Evolutionary conservation across 306 rosid species (phyloP), one percentile per base, ranked within the genome.

Genomic region (Cucumis hystrix): DNA sequence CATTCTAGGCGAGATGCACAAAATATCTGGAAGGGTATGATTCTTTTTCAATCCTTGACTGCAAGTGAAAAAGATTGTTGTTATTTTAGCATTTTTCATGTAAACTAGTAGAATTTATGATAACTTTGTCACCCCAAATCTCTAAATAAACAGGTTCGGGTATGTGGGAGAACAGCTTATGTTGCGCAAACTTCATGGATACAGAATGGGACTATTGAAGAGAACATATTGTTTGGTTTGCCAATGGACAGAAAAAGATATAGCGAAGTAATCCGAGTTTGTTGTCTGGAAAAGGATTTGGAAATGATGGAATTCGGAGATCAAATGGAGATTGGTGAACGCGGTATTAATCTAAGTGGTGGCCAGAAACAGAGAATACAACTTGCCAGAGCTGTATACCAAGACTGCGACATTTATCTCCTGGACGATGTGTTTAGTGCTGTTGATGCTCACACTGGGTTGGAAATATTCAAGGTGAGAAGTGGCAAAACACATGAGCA

Each of bases 161-260:
- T 95, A 77, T 90, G 96, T 66, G 98, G 98, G 78, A 90, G 55
- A 72, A 88, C 89, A 12, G 97, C 98, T 2, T 95, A 92, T 78
- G 98, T 95, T 41, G 96, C 98, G 60, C 98, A 95, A 82, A 92
- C 98, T 55, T 88, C 98, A 78, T 95, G 98, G 98, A 95, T 95
- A 79, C 98, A 95, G 80, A 95, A 86, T 79, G 98, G 97, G 65
- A 95, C 98, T 17, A 92, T 95, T 58, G 84, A 95, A 80, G 98
- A 95, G 25, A 95, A 95, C 84, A 89, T 95, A 84, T 78, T 90
- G 21, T 95, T 87, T 81, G 97, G 97, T 67, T 80, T 79, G 85
- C 89, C 97, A 70, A 86, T 95, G 93, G 85, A 92, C 84, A 82
- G 88, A 77, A 85, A 74, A 58, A 88, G 83, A 83, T 95, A 95